Base-by-base conservation (phyloP, 306 rosid genomes). In the Pyrus betulifolia region DNA sequence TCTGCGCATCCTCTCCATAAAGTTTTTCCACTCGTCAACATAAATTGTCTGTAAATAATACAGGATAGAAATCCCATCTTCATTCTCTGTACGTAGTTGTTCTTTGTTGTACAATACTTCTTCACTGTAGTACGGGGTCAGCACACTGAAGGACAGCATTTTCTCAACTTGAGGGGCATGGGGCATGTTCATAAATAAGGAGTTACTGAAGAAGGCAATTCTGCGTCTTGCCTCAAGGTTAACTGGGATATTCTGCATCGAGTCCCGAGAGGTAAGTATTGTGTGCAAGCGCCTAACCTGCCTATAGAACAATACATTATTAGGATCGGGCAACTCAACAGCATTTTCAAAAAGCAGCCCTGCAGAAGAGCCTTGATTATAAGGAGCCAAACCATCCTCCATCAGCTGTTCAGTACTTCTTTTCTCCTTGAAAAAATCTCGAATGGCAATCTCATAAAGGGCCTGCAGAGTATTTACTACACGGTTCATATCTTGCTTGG, bases 101-200 rank as follows among this genome's bases (percentile, higher is more conserved):
- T 92, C 97, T 79, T 75, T 92, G 87, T 82, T 87, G 83, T 23
- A 88, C 69, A 89, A n/a, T 38, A 92, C 97, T 15, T 95, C 98
- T 72, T 92, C 99, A 70, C 79, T 90, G 65, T 92, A 95, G 82
- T 95, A 95, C 21, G 98, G 98, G 63, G 98, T 95, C 44, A 92
- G 78, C 71, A 95, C 97, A 85, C 99, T 92, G 80, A 95, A 95
- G 58, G 97, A 89, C 93, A 95, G 84, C 97, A 95, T 95, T 80
- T 95, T 95, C 97, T 92, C 97, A 78, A 92, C 99, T 78, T 88
- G 97, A 67, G 99, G 99, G 21, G 99, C 97, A 76, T 86, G 99
- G 74, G 97, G 99, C 85, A 95, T 89, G 84, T 83, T 88, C 99
- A 95, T 95, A 79, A 95, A 95, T 70, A 95, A 89, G 35, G 99